Evolutionary conservation across 2,329 filamentous ascomycete genomes (phyloP), one percentile per base, ranked within the genome.

Genomic region (Colletotrichum sp.): DNA sequence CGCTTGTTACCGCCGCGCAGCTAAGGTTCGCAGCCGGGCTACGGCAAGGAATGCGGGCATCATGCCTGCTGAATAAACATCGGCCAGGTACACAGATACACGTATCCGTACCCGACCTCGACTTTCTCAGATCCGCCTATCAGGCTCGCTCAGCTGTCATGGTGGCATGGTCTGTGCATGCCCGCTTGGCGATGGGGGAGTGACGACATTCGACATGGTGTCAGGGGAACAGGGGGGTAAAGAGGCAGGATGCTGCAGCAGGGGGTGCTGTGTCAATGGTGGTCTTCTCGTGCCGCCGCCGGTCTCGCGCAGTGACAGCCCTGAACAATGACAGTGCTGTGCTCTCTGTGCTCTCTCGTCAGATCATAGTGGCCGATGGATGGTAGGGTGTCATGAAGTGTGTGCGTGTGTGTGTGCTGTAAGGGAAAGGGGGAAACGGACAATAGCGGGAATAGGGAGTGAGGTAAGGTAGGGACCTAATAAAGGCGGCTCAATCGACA

Each of bases 121-220:
- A 49, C 44, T 21, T 21, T n/a, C 10, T 21, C 18, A 68, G 69
- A 75, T 62, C 39, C 69, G 57, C 69, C 68, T 26, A 62, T 32
- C 62, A 62, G 28, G 10, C 30, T 49, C 28, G 60, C 8, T 26
- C 59, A 55, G 59, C 60, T 64, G 59, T 59, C 26, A 65, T 39
- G 52, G 72, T 28, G 59, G 30, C 26, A 71, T 55, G 69, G 72
- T 34, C 72, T 26, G 70, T 76, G 73, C 70, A 5, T 55, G 28
- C 2, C 13, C 15, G 32, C 70, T 73, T 69, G 69, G 49, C 32
- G 36, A 24, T 64, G 68, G 73, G 73, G 44, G 63, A 65, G 73
- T 76, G 73, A 76, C 70, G 73, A 73, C 73, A 76, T 76, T 59
- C 24, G 64, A 60, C 70, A 73, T 55, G 70, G 64, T 44, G 52